Conservation (phyloP, 768 basidiomycete species). For the Xanthoconium purpureum region DNA sequence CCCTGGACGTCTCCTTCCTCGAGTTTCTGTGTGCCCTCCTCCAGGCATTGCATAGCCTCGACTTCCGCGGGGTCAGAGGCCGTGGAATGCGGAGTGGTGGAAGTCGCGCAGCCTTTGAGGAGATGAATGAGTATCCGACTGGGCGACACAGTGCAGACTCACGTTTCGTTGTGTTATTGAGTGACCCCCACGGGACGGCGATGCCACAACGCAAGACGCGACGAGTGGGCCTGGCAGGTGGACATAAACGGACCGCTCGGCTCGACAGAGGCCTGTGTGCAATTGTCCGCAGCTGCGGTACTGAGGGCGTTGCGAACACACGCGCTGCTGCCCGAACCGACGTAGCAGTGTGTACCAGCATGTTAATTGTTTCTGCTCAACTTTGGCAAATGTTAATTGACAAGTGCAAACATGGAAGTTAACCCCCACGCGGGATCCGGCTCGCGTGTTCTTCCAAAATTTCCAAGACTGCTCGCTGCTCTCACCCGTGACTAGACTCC, state of each 20-base stretch:
- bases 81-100: conserved; percentile 77
- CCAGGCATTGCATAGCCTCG: conserved; percentile 75
- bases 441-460: conserved; percentile 29
- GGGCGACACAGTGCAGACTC: conserved; percentile 20
- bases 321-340: conserved; percentile 22
- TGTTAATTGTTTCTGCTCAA: conserved; percentile 31
- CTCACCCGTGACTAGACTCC: conserved; percentile 17
- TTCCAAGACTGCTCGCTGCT: conserved; percentile 23
- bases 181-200: conserved; percentile 5
- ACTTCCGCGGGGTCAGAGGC: conserved; percentile 78
- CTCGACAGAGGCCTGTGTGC: conserved; percentile 22
- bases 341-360: conserved; percentile 1
- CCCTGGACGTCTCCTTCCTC: conserved; percentile 83
- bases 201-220: conserved; percentile 4
- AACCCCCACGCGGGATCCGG: conserved; percentile 15
- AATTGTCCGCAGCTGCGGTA: conserved; percentile 23
- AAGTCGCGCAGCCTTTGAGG: conserved; percentile 67
- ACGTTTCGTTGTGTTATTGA: conserved; percentile 23
- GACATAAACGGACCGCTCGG: conserved; percentile 19
- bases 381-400: conserved; percentile 6
- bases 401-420: conserved; percentile 7
- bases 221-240: conserved; percentile 17
- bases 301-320: conserved; percentile 20
- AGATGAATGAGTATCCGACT: neutral
- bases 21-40: conserved; percentile 78